These are phyloP conservation scores for Westerdykella sp. DNA, from an alignment of 2,329 filamentous ascomycete species.

Conservation along the genomic window DNA sequence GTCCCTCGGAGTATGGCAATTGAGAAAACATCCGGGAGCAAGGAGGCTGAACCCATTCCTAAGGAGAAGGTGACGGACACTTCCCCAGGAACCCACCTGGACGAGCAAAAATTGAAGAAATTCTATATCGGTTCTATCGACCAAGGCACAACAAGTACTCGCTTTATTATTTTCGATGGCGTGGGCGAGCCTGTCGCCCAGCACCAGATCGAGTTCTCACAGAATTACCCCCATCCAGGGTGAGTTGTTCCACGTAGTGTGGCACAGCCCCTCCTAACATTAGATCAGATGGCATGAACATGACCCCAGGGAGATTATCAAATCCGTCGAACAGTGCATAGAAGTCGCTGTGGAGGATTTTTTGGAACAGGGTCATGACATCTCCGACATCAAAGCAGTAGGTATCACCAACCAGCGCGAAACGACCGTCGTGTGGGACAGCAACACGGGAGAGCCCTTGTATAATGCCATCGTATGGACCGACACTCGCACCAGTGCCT, in stretches of 20 bases:
- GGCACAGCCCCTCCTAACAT: slow-evolving; percentile 7
- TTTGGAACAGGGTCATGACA: slow-evolving; percentile 59
- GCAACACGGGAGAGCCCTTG: slow-evolving; percentile 69
- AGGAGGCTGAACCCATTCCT: slow-evolving; percentile 26
- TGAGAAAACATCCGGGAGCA: slow-evolving; percentile 22
- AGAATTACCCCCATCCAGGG: slow-evolving; percentile 80
- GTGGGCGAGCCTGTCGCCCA: slow-evolving; percentile 70
- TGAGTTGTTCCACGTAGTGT: slow-evolving; percentile 43
- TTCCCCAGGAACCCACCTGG: slow-evolving; percentile 18
- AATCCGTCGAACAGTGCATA: slow-evolving; percentile 72
- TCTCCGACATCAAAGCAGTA: slow-evolving; percentile 65
- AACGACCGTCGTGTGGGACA: slow-evolving; percentile 81
- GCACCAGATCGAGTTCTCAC: slow-evolving; percentile 81
- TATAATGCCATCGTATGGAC: slow-evolving; percentile 87
- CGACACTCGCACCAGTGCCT: slow-evolving; percentile 69
- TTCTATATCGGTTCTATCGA: slow-evolving; percentile 84
- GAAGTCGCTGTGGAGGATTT: slow-evolving; percentile 69
- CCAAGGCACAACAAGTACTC: slow-evolving; percentile 81
- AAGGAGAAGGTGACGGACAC: slow-evolving; percentile 23
- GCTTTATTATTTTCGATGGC: slow-evolving; percentile 85
- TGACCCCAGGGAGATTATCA: slow-evolving; percentile 69
- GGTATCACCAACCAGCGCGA: slow-evolving; percentile 90
- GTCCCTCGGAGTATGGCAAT: slow-evolving; percentile 18
- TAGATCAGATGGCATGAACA: slow-evolving; percentile 76
- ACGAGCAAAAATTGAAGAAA: slow-evolving; percentile 39